Percentiles rank a stretch among this genome's conserved stretches.
Conservation (phyloP, 2,329 filamentous ascomycete genomes). For the Xylaria sp. region DNA sequence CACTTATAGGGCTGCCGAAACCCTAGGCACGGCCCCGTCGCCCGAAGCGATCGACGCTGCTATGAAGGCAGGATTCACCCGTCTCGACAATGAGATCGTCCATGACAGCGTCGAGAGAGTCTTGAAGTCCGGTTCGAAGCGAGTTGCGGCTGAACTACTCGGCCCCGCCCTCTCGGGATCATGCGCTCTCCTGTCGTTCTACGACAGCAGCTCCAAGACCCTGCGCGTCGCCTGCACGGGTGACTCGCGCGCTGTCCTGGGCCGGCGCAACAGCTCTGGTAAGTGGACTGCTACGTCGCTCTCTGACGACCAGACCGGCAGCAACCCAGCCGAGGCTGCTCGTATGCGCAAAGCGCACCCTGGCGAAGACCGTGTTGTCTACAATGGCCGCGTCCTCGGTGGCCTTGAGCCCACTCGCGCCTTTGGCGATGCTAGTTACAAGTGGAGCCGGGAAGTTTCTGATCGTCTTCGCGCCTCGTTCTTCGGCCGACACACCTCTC, state of each 20-base stretch:
- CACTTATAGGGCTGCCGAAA: conserved; percentile 74
- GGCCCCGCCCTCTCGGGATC: conserved; percentile 95
- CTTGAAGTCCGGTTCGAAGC: conserved; percentile 79
- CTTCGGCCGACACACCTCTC: conserved; percentile 75
- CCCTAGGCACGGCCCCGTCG: conserved; percentile 57
- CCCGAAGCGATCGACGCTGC: conserved; percentile 80
- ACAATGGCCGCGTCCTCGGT: conserved; percentile 85
- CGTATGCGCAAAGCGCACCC: conserved; percentile 83
- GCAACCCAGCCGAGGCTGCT: conserved; percentile 75
- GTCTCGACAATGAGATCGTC: conserved; percentile 89
- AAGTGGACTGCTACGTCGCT: conserved; percentile 91
- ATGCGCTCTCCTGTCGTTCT: conserved; percentile 92
- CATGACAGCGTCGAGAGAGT: conserved; percentile 90
- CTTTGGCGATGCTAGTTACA: conserved; percentile 95
- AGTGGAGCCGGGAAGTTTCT: conserved; percentile 85
- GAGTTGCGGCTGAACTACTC: conserved; percentile 84
- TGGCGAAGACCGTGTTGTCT: conserved; percentile 78
- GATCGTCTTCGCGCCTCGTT: conserved; percentile 77
- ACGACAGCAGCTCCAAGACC: conserved; percentile 80
- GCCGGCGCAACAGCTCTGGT: conserved; percentile 68
- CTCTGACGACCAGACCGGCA: conserved; percentile 90
- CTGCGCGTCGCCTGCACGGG: conserved; percentile 93
- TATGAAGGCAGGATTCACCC: conserved; percentile 86
- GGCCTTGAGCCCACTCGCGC: conserved; percentile 88
- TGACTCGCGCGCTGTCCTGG: conserved; percentile 91